Evolutionary conservation across 257 asterid genomes (phyloP), one percentile per base, ranked within the genome.

Genomic region (Nicotiana benthamiana): DNA sequence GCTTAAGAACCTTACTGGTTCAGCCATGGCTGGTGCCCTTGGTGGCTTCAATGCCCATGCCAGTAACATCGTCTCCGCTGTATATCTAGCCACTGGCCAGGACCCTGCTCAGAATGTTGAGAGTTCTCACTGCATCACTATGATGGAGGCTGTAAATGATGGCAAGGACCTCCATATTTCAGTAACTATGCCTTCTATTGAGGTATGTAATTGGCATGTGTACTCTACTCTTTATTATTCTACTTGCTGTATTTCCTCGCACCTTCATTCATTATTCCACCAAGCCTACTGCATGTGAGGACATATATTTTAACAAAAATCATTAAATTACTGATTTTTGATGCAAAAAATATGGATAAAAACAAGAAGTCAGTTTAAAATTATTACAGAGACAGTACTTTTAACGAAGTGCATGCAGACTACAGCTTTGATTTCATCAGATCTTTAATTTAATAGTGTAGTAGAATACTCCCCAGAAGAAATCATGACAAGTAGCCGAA

Each of bases 21-120:
- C 92, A 8, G 92, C 92, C 62, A 82, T 89, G 82, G 92, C 92
- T 4, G 92, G 92, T 56, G 82, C 90, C 53, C 92, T 89, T 51
- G 92, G 92, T 68, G 92, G 92, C 36, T 89, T 89, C 89, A 89
- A 89, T 70, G 92, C 92, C 26, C 92, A 89, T 75, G 92, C 92
- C 18, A 85, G 90, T 81, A 89, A 89, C 72, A 87, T 89, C 30
- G 89, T 89, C 80, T 83, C 89, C 2, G 92, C 92, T 7, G 84
- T 89, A 20, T 89, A 24, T 84, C 22, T 89, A 59, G 92, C 92
- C 85, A 89, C 92, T 1, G 92, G 92, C 22, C 92, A 89, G 56
- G 92, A 89, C 81, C 92, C 92, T 26, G 92, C 92, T 34, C 92
- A 89, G 79, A 89, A 89, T 77, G 85, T 89, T 24, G 92, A 89